Evolutionary conservation across 352 stramenopile species (phyloP).

Genomic region (Phytopythium sindhum): DNA sequence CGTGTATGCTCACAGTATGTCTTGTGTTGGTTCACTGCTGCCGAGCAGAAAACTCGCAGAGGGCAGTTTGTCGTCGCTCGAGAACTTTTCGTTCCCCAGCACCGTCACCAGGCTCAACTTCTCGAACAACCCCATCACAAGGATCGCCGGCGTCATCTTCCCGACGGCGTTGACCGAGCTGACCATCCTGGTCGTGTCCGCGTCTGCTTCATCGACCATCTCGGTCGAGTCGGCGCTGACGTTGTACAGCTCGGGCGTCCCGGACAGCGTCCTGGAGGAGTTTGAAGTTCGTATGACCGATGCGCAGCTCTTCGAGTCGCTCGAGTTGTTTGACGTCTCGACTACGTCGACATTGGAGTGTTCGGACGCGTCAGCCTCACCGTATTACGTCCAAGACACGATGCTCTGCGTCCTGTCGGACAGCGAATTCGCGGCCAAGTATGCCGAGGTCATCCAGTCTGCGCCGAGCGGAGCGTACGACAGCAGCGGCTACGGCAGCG

Average conservation of each 20-base stretch:
- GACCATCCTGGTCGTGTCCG: slow-evolving; percentile 13
- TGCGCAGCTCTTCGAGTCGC: slow-evolving; percentile 16
- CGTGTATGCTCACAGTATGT: background rate
- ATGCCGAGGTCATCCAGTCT: slow-evolving; percentile 20
- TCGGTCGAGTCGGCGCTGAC: slow-evolving; percentile 4
- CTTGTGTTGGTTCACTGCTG: background rate
- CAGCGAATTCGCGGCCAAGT: slow-evolving; percentile 31
- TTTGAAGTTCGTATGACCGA: slow-evolving; percentile 42
- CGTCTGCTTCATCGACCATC: slow-evolving; percentile 1
- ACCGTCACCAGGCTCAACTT: slow-evolving; percentile 29
- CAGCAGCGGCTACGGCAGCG: slow-evolving; percentile 7
- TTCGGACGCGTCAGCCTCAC: slow-evolving; percentile 26
- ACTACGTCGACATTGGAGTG: slow-evolving; percentile 28
- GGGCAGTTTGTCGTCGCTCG: slow-evolving; percentile 21
- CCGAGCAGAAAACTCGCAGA: slow-evolving; percentile 16
- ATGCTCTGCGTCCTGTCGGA: slow-evolving; percentile 43
- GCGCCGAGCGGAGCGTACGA: slow-evolving; percentile 16
- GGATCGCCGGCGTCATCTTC: slow-evolving; percentile 31
- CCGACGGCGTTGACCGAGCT: slow-evolving; percentile 21
- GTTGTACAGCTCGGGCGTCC: slow-evolving; percentile 2
- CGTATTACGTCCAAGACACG: slow-evolving; percentile 32
- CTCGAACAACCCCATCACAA: slow-evolving; percentile 31
- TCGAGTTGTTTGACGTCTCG: slow-evolving; percentile 30
- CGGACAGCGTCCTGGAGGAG: slow-evolving; percentile 23
- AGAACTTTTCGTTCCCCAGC: slow-evolving; percentile 33